Evolutionary conservation across 2,329 filamentous ascomycete species (phyloP), one percentile per base, ranked within the genome.

Genomic region (Bipolaris cookei): DNA sequence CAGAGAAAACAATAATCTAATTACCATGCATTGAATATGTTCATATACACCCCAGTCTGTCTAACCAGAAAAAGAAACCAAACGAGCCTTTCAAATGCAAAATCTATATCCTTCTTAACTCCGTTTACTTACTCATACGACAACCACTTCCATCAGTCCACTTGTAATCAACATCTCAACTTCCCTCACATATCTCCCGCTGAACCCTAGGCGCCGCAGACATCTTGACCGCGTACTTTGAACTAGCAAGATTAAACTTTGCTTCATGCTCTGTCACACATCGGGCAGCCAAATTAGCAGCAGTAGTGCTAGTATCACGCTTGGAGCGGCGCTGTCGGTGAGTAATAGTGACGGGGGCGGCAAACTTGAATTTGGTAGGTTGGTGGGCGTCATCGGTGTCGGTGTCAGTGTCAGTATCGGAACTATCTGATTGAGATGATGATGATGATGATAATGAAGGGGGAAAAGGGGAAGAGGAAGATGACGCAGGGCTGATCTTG

Each of bases 351-450:
- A 35, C 25, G 30, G 8, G 21, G 14, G 21, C 4, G 4, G 10
- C n/a, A 6, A 16, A 11, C 3, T 32, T 28, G 14, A 10, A 32
- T 6, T 7, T 44, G 25, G 18, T n/a, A n/a, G 16, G 25, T 18
- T n/a, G 3, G 6, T 11, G 11, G 32, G 42, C 28, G 10, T 30
- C 28, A 13, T 30, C 28, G 4, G 10, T 35, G 13, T 5, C 18
- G 13, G 18, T 23, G 1, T 54, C 53, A 2, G 48, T 53, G 23
- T 54, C 54, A 35, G 45, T 54, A 1, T 43, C 41, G 4, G 64
- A 62, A 4, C 11, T 4, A 14, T 35, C 28, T 23, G 10, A 10
- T 13, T 28, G 8, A 34, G 6, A 14, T 14, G 28, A 20, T 0
- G 16, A 18, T 11, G 43, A 21, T 30, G 11, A 14, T 10, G 28